Percentiles rank a stretch among this genome's conserved stretches.
These are phyloP conservation scores for Brasilioporus rufonigricans DNA, from an alignment of 768 basidiomycete genomes.

Conservation along the genomic window DNA sequence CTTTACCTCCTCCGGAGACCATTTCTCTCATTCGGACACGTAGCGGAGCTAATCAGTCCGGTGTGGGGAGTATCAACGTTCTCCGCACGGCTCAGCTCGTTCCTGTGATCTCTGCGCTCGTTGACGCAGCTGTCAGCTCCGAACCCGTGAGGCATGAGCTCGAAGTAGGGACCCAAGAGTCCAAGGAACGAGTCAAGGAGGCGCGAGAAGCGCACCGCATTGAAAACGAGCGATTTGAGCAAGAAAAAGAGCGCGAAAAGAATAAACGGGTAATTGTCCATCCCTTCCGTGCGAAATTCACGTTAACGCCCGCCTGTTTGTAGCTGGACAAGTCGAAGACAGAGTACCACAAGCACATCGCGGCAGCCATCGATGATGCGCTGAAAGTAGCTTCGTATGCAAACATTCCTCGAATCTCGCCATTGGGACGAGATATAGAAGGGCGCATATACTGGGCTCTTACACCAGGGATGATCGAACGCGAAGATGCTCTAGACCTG, in stretches of 20 bases:
- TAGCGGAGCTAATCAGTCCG: slow-evolving; percentile 34
- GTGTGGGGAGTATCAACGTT: slow-evolving; percentile 32
- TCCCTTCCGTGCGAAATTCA: neutral
- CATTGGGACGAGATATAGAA: slow-evolving; percentile 67
- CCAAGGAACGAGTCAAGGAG: slow-evolving; percentile 51
- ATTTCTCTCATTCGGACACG: slow-evolving; percentile 46
- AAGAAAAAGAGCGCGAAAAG: slow-evolving; percentile 52
- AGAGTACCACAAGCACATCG: slow-evolving; percentile 47
- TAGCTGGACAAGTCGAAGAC: slow-evolving; percentile 45
- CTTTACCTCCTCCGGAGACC: slow-evolving; percentile 51
- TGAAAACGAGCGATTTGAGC: slow-evolving; percentile 31
- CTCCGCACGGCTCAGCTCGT: slow-evolving; percentile 58
- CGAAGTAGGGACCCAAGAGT: slow-evolving; percentile 54
- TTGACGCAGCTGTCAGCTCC: slow-evolving; percentile 48
- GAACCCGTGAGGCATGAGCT: slow-evolving; percentile 54
- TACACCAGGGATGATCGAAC: slow-evolving; percentile 56
- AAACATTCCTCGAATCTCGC: slow-evolving; percentile 51
- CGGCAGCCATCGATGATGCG: slow-evolving; percentile 53
- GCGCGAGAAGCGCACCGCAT: slow-evolving; percentile 45
- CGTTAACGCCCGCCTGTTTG: slow-evolving; percentile 6
- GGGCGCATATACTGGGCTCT: slow-evolving; percentile 69
- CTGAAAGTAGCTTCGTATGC: slow-evolving; percentile 46
- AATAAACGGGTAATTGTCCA: slow-evolving; percentile 21
- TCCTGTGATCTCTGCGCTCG: slow-evolving; percentile 60
- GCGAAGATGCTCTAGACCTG: slow-evolving; percentile 43